Evolutionary conservation across 306 rosid species (phyloP), one percentile per base, ranked within the genome.

Genomic region (Spatholobus suberectus): DNA sequence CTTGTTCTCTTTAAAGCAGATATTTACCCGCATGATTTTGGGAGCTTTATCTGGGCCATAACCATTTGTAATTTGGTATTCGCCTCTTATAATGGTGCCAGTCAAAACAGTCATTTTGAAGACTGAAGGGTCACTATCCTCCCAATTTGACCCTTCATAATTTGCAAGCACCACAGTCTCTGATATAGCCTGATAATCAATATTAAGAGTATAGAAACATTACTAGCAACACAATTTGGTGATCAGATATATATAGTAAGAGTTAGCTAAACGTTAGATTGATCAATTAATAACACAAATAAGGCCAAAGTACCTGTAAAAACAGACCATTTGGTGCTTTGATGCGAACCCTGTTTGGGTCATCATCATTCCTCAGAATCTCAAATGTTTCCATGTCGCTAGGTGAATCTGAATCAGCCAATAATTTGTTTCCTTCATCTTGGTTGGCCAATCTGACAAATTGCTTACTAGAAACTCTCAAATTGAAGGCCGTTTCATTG

Each of bases 61-160:
- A 43, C 97, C 97, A 77, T 92, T 92, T 78, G 97, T 88, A 41
- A 92, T 74, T 80, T 92, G 97, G 89, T 85, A 90, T 82, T 92
- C 94, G 2, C 97, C 97, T 78, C 32, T 77, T 70, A 89, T 2
- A 6, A 44, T 70, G 24, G 34, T 76, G 46, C 49, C 63, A 1
- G 46, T 76, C 46, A 83, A 83, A 15, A 89, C 85, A 20, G 72
- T 87, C 90, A 92, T 85, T 59, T 79, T 76, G 81, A 92, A 92
- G 1, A 89, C 90, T 2, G 94, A 90, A 40, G 97, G 94, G 86
- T 90, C 81, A 66, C 26, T 72, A 27, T 92, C 93, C 15, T 90
- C 93, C 97, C 97, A 92, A 20, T 83, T 81, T 0, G 81, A 65
- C 18, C 84, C 94, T 79, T 41, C 74, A 83, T 85, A 89, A 71